Evolutionary conservation across 2,329 filamentous ascomycete species (phyloP), one percentile per base, ranked within the genome.

Genomic region (Chaetomium strumarium): DNA sequence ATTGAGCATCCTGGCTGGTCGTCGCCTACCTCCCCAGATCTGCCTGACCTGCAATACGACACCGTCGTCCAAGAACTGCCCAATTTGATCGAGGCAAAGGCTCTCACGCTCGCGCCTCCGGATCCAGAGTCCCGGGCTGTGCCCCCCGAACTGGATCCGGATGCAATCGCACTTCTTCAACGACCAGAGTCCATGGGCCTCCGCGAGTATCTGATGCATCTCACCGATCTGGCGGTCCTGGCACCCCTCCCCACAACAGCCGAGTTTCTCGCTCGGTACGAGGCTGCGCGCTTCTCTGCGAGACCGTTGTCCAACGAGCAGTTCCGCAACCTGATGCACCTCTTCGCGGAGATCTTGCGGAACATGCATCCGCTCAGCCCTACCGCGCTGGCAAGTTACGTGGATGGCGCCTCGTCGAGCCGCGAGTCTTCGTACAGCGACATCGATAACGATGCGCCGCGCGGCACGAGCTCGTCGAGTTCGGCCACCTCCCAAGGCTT

Each of bases 1-100:
- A 83, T 97, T 48, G 81, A 88, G 55, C 93, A 99, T 66, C 76
- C 83, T 14, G 93, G 92, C 47, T 97, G 93, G 92, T 86, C 86
- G 2, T 88, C 90, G 2, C 92, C 92, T 6, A 79, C 80, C 30
- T 86, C 83, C 1, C 73, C 79, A 9, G 87, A 93, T 64, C 72
- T 93, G 16, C 84, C 89, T 5, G 83, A 89, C 63, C 71, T 97
- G n/a, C 84, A 95, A 58, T 97, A 95, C 68, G 79, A 77, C 61
- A 83, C 83, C 2, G 89, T 99, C 20, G 76, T 96, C 16, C 77
- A 80, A 36, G 92, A 97, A 68, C 76, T 99, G 20, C 89, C 91
- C 1, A 86, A 95, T 64, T 77, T 97, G 29, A 88, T 97, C 57
- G 92, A 97, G 72, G 92, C 89, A 10, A 92, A 92, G 67, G 92